These are phyloP conservation scores for Sporothrix sp. DNA, from an alignment of 2,329 filamentous ascomycete genomes.

Conservation along the genomic window DNA sequence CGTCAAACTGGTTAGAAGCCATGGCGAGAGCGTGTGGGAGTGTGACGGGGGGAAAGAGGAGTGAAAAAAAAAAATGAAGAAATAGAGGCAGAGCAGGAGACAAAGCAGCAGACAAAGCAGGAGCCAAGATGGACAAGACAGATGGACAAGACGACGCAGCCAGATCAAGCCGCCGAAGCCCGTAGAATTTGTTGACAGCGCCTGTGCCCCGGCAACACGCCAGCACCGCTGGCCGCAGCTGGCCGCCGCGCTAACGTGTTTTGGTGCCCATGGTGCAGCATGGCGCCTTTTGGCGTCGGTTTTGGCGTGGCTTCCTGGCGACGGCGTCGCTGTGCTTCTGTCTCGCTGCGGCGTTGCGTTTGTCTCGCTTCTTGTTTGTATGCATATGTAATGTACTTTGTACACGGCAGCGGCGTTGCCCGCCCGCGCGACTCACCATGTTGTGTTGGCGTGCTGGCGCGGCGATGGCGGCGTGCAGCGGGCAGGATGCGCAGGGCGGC, in stretches of 20 bases:
- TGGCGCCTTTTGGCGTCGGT: constrained; percentile 9
- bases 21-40: constrained; percentile 23
- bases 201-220: neutral
- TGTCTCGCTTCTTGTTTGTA: neutral
- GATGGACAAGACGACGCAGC: neutral
- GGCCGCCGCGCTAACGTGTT: no score
- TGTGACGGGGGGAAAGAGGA: neutral
- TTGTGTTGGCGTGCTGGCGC: constrained; percentile 4
- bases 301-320: constrained; percentile 2
- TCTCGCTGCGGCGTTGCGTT: neutral
- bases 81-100: neutral
- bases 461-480: no score
- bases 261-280: constrained; percentile 6
- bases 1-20: constrained; percentile 44
- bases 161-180: constrained; percentile 4
- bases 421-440: constrained; percentile 9
- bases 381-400: no score
- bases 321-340: neutral
- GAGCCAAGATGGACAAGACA: neutral
- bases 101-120: neutral
- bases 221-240: no score
- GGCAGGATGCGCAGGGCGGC: no score
- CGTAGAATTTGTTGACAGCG: constrained; percentile 9
- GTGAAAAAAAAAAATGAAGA: neutral
- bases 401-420: constrained; percentile 7